A percentile compares a stretch with the other conserved stretches of the same genome.
These are phyloP conservation scores for Nakaseomyces nivariensis DNA, from an alignment of 1,139 yeast species.

Conservation along the genomic window DNA sequence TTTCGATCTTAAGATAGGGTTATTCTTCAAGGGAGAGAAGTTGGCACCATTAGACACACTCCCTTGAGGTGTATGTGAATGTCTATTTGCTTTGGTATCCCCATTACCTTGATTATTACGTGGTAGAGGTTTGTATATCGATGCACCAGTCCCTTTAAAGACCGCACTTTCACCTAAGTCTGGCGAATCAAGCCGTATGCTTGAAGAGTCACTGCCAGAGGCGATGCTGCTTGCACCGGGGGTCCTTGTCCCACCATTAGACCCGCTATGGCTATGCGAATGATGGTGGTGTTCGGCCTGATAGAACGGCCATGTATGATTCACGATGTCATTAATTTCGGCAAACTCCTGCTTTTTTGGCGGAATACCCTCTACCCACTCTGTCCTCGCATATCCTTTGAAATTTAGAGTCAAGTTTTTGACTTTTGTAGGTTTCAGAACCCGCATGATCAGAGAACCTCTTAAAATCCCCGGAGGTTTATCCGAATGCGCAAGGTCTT, in stretches of 20 bases:
- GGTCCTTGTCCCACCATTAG: constrained; percentile 22
- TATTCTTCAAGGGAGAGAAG: constrained; percentile 1
- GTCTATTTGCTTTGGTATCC: background rate
- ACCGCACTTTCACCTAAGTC: constrained; percentile 12
- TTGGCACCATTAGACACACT: background rate
- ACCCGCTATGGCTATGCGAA: constrained; percentile 3
- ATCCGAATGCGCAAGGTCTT: constrained; percentile 46
- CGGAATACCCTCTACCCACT: constrained; percentile 99
- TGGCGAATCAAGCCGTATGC: background rate
- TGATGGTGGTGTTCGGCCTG: constrained; percentile 25
- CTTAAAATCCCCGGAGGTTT: constrained; percentile 76
- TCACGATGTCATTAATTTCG: constrained; percentile 57
- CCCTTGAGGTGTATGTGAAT: background rate
- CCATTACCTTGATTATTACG: background rate
- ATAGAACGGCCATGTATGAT: constrained; percentile 91
- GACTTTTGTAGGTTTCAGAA: constrained; percentile 66
- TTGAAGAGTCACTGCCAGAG: background rate
- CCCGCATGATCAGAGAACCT: constrained; percentile 66
- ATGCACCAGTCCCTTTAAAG: constrained; percentile 17
- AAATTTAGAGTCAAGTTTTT: constrained; percentile 59
- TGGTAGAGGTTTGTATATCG: background rate
- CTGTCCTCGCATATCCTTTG: constrained; percentile 70
- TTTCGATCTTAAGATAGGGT: background rate
- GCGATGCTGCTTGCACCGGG: background rate
- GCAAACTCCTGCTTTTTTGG: constrained; percentile 61